Base-by-base conservation (phyloP, 2,329 filamentous ascomycete genomes). In the Scedosporium dehoogii region DNA sequence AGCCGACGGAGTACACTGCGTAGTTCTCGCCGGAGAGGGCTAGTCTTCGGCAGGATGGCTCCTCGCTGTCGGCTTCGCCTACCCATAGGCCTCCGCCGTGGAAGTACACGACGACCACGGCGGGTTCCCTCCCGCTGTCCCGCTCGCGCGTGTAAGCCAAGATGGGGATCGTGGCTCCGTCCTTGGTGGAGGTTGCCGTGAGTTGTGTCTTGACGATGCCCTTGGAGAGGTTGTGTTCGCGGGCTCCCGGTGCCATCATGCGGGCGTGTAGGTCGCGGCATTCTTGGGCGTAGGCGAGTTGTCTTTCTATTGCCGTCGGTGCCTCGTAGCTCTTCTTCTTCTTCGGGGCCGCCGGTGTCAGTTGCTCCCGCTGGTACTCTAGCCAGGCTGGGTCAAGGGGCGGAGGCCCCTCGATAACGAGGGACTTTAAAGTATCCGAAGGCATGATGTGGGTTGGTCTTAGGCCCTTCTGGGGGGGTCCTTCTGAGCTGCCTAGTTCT, bases 11-110 rank as follows among this genome's bases (percentile, higher is more conserved):
- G 67, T 76, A 79, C 29, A 81, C 70, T 2, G 66, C 67, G 14
- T 71, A 66, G 42, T 67, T 65, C 7, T 38, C 33, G 2, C 64
- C 63, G 0, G 71, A 62, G 6, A 71, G 63, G 6, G 65, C 69
- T 23, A 81, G 72, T 27, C 73, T 74, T 0, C 78, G 73, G 66
- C 78, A 80, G 1, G 77, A 75, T 1, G 80, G 68, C 57, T 82
- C 78, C 66, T 82, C 79, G 64, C 75, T 79, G 64, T 81, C 77
- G 2, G 77, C 75, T 61, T 80, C 77, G 10, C 79, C 79, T 38
- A 81, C 76, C 29, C 69, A 69, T 2, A 82, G 69, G 0, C 77
- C 78, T 14, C 79, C 79, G 9, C 79, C 79, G 65, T 81, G 79
- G 65, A 76, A 78, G 67, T 81, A 81, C 18, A 81, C 65, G 10